phyloP scores from a whole-genome alignment of 2,329 filamentous ascomycete genomes.

The Aspergillus ustus region DNA sequence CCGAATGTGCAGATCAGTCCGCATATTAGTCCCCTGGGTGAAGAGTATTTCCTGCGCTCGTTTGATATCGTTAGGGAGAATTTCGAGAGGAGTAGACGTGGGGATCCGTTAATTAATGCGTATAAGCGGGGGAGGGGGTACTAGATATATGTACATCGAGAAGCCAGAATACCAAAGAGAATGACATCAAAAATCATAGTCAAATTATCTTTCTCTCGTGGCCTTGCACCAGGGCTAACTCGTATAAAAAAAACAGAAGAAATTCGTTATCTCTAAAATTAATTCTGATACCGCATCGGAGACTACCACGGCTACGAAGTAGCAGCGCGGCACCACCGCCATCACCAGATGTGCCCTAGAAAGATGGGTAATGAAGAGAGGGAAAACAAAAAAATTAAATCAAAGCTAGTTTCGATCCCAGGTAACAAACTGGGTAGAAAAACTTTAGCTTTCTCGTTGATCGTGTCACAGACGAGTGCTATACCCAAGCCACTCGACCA shows the following conservation, averaged over 20 bases:
- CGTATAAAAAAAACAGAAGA: too few species aligned
- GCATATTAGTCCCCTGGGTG: conserved; percentile 63
- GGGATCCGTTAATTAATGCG: conserved; percentile 63
- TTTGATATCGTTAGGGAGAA: conserved; percentile 65
- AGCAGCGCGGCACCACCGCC: too few species aligned
- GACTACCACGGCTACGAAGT: too few species aligned
- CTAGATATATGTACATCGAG: conserved; percentile 35
- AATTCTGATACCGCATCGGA: too few species aligned
- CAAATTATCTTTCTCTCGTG: too few species aligned
- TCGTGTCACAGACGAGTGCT: neutral
- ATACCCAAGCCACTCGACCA: neutral
- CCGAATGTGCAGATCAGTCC: conserved; percentile 72
- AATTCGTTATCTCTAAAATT: too few species aligned
- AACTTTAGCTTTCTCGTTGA: neutral
- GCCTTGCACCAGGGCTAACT: too few species aligned
- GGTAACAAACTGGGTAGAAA: neutral
- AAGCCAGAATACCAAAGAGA: neutral
- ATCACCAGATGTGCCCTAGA: too few species aligned
- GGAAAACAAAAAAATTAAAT: too few species aligned
- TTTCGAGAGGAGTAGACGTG: conserved; percentile 56
- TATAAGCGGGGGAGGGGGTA: conserved; percentile 67
- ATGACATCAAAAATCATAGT: too few species aligned
- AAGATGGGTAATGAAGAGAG: too few species aligned
- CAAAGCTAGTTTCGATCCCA: too few species aligned
- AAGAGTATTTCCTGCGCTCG: conserved; percentile 60